phyloP scores from a whole-genome alignment of 345 rosid species.

The Passiflora organensis region DNA sequence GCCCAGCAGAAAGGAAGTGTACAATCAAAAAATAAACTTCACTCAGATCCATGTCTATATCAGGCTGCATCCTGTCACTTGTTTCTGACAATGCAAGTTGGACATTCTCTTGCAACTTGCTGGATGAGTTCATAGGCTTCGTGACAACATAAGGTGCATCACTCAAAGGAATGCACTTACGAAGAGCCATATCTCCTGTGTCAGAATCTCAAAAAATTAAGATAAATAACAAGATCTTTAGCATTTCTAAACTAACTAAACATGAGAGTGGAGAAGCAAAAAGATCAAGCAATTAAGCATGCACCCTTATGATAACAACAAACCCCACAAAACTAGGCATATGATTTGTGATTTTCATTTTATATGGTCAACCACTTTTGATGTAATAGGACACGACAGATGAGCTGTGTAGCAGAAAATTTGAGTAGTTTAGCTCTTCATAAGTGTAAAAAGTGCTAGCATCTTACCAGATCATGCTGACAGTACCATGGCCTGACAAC shows the following conservation, averaged over 20 bases:
- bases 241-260: too few relatives aligned
- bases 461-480: too few relatives aligned
- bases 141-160: slow-evolving; percentile 43
- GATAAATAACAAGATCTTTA: not conserved
- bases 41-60: slow-evolving; percentile 65
- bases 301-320: too few relatives aligned
- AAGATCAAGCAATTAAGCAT: not conserved
- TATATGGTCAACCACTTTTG: too few relatives aligned
- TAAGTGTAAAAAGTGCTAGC: too few relatives aligned
- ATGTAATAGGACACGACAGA: too few relatives aligned
- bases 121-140: slow-evolving; percentile 64
- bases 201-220: not conserved
- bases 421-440: too few relatives aligned
- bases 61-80: slow-evolving; percentile 34
- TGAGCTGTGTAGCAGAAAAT: too few relatives aligned
- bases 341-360: too few relatives aligned
- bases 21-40: slow-evolving; percentile 90
- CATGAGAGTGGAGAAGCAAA: too few relatives aligned
- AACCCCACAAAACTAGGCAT: too few relatives aligned
- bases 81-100: slow-evolving; percentile 42
- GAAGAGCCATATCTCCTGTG: slow-evolving; percentile 61
- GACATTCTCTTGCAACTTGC: slow-evolving; percentile 47
- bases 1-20: slow-evolving; percentile 90
- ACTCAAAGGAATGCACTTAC: slow-evolving; percentile 50
- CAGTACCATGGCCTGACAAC: too few relatives aligned